Conservation (phyloP, 2,329 filamentous ascomycete genomes). For the Fonsecaea erecta region DNA sequence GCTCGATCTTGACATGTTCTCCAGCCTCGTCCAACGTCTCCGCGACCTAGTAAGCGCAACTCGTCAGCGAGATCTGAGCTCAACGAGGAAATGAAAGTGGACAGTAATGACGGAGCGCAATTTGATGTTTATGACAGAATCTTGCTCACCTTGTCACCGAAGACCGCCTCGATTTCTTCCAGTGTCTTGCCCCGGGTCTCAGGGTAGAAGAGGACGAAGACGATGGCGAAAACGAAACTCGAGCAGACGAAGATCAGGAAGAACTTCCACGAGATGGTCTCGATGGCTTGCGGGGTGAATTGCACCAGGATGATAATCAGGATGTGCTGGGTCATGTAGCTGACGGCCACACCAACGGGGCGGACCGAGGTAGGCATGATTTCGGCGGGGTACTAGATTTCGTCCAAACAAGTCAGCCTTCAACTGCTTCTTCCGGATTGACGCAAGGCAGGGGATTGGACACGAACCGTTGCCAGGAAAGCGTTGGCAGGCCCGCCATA, state of each 20-base stretch:
- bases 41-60: slow-evolving; percentile 3
- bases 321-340: slow-evolving; percentile 38
- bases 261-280: slow-evolving; percentile 61
- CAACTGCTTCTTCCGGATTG: not conserved
- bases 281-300: slow-evolving; percentile 60
- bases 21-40: slow-evolving; percentile 8
- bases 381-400: slow-evolving; percentile 19
- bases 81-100: no score
- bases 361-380: slow-evolving; percentile 20
- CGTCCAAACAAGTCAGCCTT: not conserved
- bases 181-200: slow-evolving; percentile 39
- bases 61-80: no score
- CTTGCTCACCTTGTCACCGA: slow-evolving; percentile 35
- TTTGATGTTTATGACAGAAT: not conserved
- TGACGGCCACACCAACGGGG: slow-evolving; percentile 14
- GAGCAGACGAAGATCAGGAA: slow-evolving; percentile 64
- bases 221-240: slow-evolving; percentile 54
- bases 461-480: slow-evolving; percentile 19
- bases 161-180: slow-evolving; percentile 39
- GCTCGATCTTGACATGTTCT: not conserved
- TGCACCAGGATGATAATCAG: slow-evolving; percentile 60
- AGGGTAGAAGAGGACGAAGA: slow-evolving; percentile 61
- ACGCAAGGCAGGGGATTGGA: not conserved
- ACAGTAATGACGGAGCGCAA: not conserved
- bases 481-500: slow-evolving; percentile 19